Percentiles rank a stretch among this genome's conserved stretches.
phyloP scores from a whole-genome alignment of 148 eudicot genomes.

The Heliosperma pusillum region DNA sequence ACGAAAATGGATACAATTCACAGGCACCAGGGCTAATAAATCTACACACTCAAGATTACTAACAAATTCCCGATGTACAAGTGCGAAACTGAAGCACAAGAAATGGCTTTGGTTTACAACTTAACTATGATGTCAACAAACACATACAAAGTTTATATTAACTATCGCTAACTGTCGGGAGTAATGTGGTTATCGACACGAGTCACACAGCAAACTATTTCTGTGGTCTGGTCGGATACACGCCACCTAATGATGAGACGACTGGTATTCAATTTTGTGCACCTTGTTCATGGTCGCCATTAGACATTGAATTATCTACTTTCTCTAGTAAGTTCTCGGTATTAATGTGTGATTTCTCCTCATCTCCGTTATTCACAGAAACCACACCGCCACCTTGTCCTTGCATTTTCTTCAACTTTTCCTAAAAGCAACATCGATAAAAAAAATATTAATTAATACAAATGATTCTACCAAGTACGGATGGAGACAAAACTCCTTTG shows the following conservation, averaged over 20 bases:
- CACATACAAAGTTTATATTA: not conserved
- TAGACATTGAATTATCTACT: conserved; percentile 29
- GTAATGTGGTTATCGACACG: not conserved
- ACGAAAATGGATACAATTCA: not conserved
- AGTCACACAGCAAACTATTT: not conserved
- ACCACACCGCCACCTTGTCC: conserved; percentile 22
- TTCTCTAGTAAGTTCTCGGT: conserved; percentile 35
- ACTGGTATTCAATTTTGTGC: conserved; percentile 8
- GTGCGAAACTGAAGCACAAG: not conserved
- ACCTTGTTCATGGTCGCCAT: conserved; percentile 23
- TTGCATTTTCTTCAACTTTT: conserved; percentile 29
- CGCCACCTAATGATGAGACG: not conserved
- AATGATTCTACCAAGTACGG: no score
- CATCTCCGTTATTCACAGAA: conserved; percentile 18
- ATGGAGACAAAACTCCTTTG: no score
- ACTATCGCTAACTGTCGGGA: not conserved
- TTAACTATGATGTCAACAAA: not conserved
- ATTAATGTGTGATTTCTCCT: conserved; percentile 19
- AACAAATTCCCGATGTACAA: not conserved
- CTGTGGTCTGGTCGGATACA: not conserved
- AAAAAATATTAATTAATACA: not conserved
- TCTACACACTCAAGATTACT: not conserved
- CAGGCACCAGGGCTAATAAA: not conserved
- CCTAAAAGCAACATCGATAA: conserved; percentile 20
- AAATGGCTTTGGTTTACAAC: not conserved